A percentile compares a stretch with the other conserved stretches of the same genome.
Evolutionary conservation across 129 eudicot genomes (phyloP).

Genomic region (Smallanthus sonchifolius): DNA sequence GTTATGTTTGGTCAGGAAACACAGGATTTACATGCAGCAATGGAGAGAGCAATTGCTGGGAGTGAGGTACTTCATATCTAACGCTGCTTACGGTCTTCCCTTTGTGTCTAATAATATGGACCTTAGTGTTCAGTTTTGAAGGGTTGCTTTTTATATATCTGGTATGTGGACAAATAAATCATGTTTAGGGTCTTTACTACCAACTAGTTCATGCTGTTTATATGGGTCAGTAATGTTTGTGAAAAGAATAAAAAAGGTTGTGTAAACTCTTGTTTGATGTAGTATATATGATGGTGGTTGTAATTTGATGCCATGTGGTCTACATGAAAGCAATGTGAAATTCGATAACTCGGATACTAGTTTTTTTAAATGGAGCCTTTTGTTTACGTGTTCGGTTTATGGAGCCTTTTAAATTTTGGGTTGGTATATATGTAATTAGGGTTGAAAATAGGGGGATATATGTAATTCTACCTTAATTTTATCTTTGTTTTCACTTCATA

Average conservation of each 20-base stretch:
- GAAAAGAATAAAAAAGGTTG: background rate
- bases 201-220: background rate
- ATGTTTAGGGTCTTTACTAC: conserved; percentile 6
- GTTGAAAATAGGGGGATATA: no score
- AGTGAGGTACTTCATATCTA: conserved; percentile 54
- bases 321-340: background rate
- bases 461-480: no score
- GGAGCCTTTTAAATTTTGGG: no score
- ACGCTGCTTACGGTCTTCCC: conserved; percentile 7
- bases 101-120: conserved; percentile 3
- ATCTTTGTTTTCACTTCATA: background rate
- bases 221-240: conserved; percentile 13
- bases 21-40: conserved; percentile 52
- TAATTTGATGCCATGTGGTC: background rate
- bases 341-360: background rate
- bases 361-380: background rate
- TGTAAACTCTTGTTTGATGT: conserved; percentile 1
- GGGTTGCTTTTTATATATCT: background rate
- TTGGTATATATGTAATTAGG: no score
- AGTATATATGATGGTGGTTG: background rate
- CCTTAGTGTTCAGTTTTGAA: background rate
- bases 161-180: background rate
- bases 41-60: conserved; percentile 71
- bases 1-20: conserved; percentile 71
- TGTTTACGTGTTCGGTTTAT: background rate